Conservation (phyloP, 345 rosid genomes). For the Clarkia xantiana region DNA sequence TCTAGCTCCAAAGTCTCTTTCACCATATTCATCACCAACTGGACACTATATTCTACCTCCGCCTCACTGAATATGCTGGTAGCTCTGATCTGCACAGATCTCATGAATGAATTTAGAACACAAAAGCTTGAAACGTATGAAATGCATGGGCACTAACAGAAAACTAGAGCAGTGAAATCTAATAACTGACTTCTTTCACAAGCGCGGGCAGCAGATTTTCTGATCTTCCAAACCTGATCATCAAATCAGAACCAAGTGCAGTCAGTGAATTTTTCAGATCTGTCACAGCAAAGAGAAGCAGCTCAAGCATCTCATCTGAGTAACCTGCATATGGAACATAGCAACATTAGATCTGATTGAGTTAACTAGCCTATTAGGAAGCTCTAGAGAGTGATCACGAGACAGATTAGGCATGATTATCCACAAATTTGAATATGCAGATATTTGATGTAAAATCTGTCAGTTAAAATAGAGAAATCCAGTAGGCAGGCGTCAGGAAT, state of each 20-base stretch:
- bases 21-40: slow-evolving; percentile 22
- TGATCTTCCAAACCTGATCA: slow-evolving; percentile 60
- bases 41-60: slow-evolving; percentile 60
- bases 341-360: background rate
- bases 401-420: too few species aligned
- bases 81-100: slow-evolving; percentile 46
- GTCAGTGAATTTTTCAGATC: slow-evolving; percentile 46
- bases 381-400: background rate
- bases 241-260: slow-evolving; percentile 56
- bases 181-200: slow-evolving; percentile 37
- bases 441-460: too few species aligned
- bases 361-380: background rate
- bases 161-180: slow-evolving; percentile 2
- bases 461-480: too few species aligned
- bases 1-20: slow-evolving; percentile 19
- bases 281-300: slow-evolving; percentile 47
- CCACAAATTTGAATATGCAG: too few species aligned
- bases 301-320: slow-evolving; percentile 56
- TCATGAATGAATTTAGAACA: slow-evolving; percentile 3
- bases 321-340: slow-evolving; percentile 34
- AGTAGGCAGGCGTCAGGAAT: too few species aligned
- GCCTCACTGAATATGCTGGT: slow-evolving; percentile 47
- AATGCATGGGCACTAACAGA: slow-evolving; percentile 8
- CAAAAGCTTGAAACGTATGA: slow-evolving; percentile 2
- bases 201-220: slow-evolving; percentile 48